Evolutionary conservation across 2,329 filamentous ascomycete genomes (phyloP).

Genomic region (Neofusicoccum umdonicola): DNA sequence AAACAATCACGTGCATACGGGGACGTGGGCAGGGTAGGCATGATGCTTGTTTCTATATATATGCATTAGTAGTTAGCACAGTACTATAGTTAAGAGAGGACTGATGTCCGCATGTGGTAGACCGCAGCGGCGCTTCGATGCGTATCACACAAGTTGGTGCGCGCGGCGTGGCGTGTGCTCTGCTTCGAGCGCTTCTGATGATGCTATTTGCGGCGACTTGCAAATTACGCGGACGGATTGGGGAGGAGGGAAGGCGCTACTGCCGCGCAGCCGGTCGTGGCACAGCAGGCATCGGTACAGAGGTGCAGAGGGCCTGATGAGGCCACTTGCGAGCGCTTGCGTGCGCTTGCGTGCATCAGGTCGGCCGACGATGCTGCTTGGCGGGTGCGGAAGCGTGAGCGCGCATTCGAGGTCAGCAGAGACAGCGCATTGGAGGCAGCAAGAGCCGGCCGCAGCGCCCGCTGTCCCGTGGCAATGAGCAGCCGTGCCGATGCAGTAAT

Average conservation of each 20-base stretch:
- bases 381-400: background rate
- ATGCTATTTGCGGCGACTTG: background rate
- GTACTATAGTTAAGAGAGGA: too few species aligned
- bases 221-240: background rate
- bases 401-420: background rate
- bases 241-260: background rate
- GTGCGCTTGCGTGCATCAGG: background rate
- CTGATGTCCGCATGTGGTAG: background rate
- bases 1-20: background rate
- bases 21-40: background rate
- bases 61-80: background rate
- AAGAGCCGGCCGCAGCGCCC: too few species aligned
- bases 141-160: background rate
- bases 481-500: background rate
- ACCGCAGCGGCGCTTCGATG: background rate
- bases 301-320: background rate
- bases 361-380: background rate
- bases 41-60: slow-evolving; percentile 4
- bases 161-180: background rate
- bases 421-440: background rate
- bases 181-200: background rate
- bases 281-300: background rate
- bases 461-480: too few species aligned
- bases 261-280: background rate
- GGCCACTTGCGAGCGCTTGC: background rate